These are phyloP conservation scores for Calonectria hongkongensis DNA, from an alignment of 2,329 filamentous ascomycete genomes.

Conservation along the genomic window DNA sequence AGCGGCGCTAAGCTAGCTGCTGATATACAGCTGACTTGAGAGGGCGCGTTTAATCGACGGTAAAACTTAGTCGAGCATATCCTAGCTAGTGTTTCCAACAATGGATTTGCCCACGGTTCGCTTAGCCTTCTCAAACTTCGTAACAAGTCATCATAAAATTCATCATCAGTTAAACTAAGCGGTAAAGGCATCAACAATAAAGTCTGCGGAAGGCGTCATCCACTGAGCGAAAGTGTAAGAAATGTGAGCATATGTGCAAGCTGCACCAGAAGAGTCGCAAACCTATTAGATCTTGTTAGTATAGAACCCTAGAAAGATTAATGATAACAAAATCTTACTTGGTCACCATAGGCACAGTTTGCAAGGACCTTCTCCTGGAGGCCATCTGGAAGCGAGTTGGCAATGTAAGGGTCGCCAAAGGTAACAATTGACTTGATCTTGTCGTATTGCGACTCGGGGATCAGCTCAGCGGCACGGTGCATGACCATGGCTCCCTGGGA, in stretches of 20 bases:
- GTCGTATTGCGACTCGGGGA: background rate
- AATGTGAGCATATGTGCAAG: constrained; percentile 1
- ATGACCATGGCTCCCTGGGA: constrained; percentile 19
- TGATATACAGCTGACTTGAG: no score
- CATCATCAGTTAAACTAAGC: background rate
- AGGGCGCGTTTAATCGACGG: no score
- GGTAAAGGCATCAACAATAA: constrained; percentile 1
- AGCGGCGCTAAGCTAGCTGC: no score
- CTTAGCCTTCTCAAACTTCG: no score
- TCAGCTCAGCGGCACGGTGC: constrained; percentile 2
- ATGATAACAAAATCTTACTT: background rate
- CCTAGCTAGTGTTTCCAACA: no score
- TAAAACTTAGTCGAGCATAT: no score
- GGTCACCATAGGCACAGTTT: constrained; percentile 16
- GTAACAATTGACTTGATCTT: constrained; percentile 16
- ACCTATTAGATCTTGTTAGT: background rate
- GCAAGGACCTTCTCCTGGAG: background rate
- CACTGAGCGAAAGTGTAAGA: constrained; percentile 13
- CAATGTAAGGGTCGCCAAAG: constrained; percentile 17
- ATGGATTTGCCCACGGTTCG: no score
- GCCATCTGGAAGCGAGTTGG: background rate
- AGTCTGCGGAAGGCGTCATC: constrained; percentile 3
- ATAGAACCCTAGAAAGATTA: background rate
- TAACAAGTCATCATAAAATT: background rate
- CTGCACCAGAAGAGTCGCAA: background rate